Conservation (phyloP, 164 flowering plant genomes). For the Chimonanthus praecox region DNA sequence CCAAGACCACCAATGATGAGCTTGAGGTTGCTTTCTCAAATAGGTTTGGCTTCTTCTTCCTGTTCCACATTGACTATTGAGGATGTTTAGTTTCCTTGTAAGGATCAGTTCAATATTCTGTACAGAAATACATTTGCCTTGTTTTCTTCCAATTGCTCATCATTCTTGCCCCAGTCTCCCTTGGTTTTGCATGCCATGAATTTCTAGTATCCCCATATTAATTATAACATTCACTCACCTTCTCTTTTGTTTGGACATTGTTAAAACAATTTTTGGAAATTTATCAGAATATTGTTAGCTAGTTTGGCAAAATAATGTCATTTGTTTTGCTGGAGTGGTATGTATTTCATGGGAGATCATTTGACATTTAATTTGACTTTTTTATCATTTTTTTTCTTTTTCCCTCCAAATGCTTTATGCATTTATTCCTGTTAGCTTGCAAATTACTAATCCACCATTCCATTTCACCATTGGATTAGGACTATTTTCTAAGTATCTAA, state of each 20-base stretch:
- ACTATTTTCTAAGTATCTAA: no score
- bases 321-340: neutral
- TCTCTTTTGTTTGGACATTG: neutral
- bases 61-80: neutral
- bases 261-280: neutral
- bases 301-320: neutral
- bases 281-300: neutral
- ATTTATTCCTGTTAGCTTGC: neutral
- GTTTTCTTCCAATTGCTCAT: neutral
- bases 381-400: no score
- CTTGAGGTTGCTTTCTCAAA: conserved; percentile 72
- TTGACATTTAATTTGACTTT: neutral
- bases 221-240: neutral
- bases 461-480: neutral
- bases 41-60: conserved; percentile 32
- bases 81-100: neutral
- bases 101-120: neutral
- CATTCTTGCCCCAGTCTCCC: neutral
- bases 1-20: conserved; percentile 64
- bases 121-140: neutral
- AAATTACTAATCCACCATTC: neutral
- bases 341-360: no score
- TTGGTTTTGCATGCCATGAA: neutral
- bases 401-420: neutral
- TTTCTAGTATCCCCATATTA: neutral